Evolutionary conservation across 2,329 filamentous ascomycete genomes (phyloP).

Genomic region (Trichophyton verrucosum): DNA sequence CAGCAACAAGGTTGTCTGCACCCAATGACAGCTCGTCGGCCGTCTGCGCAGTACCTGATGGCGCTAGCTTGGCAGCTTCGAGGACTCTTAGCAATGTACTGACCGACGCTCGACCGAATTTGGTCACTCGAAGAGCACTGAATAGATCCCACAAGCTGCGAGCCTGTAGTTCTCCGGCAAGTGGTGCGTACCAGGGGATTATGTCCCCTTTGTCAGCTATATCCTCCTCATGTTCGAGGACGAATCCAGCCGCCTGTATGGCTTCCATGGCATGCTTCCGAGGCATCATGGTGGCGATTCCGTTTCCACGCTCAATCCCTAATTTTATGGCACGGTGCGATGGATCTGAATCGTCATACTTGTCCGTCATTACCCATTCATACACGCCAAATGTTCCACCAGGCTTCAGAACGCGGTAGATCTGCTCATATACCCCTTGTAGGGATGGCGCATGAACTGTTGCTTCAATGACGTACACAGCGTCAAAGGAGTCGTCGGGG

Average conservation of each 20-base stretch:
- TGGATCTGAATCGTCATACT: slow-evolving; percentile 79
- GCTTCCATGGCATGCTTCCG: slow-evolving; percentile 68
- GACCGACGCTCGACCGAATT: not conserved
- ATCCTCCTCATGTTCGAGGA: slow-evolving; percentile 73
- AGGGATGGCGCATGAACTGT: slow-evolving; percentile 87
- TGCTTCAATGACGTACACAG: slow-evolving; percentile 93
- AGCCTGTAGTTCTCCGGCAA: slow-evolving; percentile 45
- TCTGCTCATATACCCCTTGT: slow-evolving; percentile 85
- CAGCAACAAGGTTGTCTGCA: not conserved
- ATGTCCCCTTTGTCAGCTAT: slow-evolving; percentile 62
- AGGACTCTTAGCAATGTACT: not conserved
- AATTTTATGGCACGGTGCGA: slow-evolving; percentile 81
- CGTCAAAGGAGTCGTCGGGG: slow-evolving; percentile 81
- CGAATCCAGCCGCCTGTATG: slow-evolving; percentile 78
- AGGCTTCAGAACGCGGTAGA: slow-evolving; percentile 88
- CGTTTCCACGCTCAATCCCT: slow-evolving; percentile 92
- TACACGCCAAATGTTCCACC: slow-evolving; percentile 93
- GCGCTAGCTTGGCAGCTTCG: not conserved
- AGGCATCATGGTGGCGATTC: slow-evolving; percentile 95
- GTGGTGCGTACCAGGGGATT: slow-evolving; percentile 86
- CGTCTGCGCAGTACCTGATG: not conserved
- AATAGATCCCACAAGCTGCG: not conserved
- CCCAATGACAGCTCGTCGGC: not conserved
- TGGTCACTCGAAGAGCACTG: not conserved
- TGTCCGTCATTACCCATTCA: slow-evolving; percentile 97